These are phyloP conservation scores for Actinomortierella wolfii DNA, from an alignment of 371 early-diverging fungal genomes.

Conservation along the genomic window DNA sequence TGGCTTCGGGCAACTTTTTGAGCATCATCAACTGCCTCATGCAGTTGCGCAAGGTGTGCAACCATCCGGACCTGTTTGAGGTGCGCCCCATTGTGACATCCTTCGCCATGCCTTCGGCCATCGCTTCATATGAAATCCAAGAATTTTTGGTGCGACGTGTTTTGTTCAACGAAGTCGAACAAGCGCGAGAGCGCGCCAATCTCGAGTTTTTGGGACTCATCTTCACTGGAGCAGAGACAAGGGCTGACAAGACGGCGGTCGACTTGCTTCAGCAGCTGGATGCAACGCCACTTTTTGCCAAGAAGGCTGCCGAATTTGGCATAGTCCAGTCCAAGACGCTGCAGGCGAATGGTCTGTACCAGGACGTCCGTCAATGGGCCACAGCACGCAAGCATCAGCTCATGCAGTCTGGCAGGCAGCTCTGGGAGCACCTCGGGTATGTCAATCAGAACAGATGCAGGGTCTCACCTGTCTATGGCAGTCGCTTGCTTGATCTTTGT, in stretches of 20 bases:
- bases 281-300: slow-evolving; percentile 48
- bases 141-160: slow-evolving; percentile 57
- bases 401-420: slow-evolving; percentile 11
- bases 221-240: slow-evolving; percentile 36
- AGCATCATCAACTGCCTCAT: slow-evolving; percentile 92
- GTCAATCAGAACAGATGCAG: slow-evolving; percentile 35
- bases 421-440: slow-evolving; percentile 39
- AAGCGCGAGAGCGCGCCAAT: slow-evolving; percentile 26
- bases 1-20: slow-evolving; percentile 77
- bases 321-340: slow-evolving; percentile 29
- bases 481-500: slow-evolving; percentile 18
- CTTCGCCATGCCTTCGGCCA: slow-evolving; percentile 68
- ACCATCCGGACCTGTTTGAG: slow-evolving; percentile 95
- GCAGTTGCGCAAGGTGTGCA: slow-evolving; percentile 97
- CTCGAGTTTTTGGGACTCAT: slow-evolving; percentile 57
- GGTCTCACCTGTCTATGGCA: slow-evolving; percentile 19
- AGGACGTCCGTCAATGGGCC: slow-evolving; percentile 38
- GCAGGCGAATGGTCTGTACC: slow-evolving; percentile 21
- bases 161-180: slow-evolving; percentile 43
- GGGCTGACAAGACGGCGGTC: slow-evolving; percentile 44
- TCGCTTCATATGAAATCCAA: slow-evolving; percentile 47
- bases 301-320: slow-evolving; percentile 33
- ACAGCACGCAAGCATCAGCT: slow-evolving; percentile 26
- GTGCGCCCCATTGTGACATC: slow-evolving; percentile 85
- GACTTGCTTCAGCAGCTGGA: slow-evolving; percentile 48